These are phyloP conservation scores for Aspergillus sp. DNA, from an alignment of 2,329 filamentous ascomycete species.

Conservation along the genomic window DNA sequence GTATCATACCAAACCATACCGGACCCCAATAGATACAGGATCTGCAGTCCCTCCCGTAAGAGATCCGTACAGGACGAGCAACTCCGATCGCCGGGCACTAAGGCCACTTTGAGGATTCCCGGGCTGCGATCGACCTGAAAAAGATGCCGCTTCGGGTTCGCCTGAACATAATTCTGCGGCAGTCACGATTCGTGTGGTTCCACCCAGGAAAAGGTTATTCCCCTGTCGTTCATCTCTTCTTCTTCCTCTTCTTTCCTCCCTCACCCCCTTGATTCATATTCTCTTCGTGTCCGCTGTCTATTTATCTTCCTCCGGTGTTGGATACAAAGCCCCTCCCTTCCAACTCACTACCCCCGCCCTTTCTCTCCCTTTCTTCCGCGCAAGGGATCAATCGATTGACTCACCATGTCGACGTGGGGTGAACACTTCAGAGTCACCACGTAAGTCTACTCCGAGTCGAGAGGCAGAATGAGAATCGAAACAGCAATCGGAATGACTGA, in stretches of 20 bases:
- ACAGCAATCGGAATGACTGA: background rate
- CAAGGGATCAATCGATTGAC: conserved; percentile 1
- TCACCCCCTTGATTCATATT: background rate
- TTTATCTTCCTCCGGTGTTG: background rate
- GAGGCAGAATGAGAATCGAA: background rate
- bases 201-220: background rate
- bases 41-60: background rate
- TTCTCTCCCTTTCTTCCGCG: background rate
- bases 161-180: background rate
- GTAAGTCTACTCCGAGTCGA: conserved; percentile 48
- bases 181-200: background rate
- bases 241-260: background rate
- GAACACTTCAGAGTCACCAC: conserved; percentile 79
- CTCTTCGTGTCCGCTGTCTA: background rate
- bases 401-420: conserved; percentile 83
- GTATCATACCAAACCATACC: background rate
- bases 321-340: background rate
- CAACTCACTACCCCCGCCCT: background rate
- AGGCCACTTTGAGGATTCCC: background rate
- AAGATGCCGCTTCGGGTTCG: conserved; percentile 2
- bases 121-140: conserved; percentile 1
- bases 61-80: background rate
- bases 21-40: background rate
- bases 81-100: conserved; percentile 23
- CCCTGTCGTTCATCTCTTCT: conserved; percentile 1